Evolutionary conservation across 2,329 filamentous ascomycete species (phyloP).

Genomic region (Fonsecaea multimorphosa): DNA sequence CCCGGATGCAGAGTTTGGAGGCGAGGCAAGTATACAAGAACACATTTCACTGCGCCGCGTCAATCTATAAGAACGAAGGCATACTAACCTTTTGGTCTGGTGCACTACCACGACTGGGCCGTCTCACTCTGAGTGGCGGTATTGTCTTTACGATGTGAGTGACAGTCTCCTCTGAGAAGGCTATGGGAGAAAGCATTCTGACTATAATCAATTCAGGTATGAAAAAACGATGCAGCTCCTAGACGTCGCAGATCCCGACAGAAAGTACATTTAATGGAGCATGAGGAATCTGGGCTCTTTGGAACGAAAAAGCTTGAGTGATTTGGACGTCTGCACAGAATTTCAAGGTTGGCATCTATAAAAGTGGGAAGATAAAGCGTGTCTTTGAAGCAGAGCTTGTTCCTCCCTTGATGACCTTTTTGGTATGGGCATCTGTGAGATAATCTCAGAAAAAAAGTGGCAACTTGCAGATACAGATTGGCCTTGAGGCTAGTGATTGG

Average conservation of each 20-base stretch:
- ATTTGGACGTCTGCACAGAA: background rate
- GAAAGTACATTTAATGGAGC: conserved; percentile 68
- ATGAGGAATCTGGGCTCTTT: background rate
- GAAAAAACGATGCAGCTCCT: conserved; percentile 95
- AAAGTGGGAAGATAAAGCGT: background rate
- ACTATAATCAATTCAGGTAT: conserved; percentile 59
- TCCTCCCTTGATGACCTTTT: background rate
- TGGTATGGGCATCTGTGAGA: background rate
- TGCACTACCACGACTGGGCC: conserved; percentile 80
- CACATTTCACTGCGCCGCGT: conserved; percentile 78
- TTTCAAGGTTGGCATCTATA: background rate
- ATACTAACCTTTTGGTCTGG: conserved; percentile 92
- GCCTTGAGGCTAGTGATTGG: background rate
- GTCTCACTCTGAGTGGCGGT: conserved; percentile 87
- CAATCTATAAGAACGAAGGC: conserved; percentile 89
- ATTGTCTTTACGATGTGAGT: conserved; percentile 96
- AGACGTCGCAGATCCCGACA: conserved; percentile 78
- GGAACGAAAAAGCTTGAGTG: background rate
- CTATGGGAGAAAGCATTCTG: background rate
- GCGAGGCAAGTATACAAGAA: conserved; percentile 82
- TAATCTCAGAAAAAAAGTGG: background rate
- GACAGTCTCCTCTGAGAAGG: conserved; percentile 40
- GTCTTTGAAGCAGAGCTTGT: background rate
- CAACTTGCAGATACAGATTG: background rate
- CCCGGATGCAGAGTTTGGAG: conserved; percentile 95